phyloP scores from a whole-genome alignment of 768 basidiomycete genomes.

The Holtermanniella nyarrowii region DNA sequence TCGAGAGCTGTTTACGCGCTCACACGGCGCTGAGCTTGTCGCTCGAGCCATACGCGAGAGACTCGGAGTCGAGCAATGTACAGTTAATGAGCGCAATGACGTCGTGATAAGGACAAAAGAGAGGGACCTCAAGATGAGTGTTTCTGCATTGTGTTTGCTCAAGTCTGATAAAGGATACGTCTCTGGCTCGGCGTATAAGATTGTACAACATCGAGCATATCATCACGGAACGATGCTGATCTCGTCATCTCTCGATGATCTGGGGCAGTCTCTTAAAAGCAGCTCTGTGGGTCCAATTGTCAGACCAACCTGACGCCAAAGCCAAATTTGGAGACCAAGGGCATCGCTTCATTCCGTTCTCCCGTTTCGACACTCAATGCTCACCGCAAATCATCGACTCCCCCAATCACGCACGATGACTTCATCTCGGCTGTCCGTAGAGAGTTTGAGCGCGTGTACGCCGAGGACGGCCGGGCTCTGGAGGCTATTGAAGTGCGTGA shows the following conservation, averaged over 20 bases:
- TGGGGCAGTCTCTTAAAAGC: slow-evolving; percentile 57
- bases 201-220: slow-evolving; percentile 78
- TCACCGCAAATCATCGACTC: slow-evolving; percentile 42
- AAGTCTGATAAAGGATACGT: slow-evolving; percentile 48
- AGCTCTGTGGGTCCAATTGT: slow-evolving; percentile 23
- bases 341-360: slow-evolving; percentile 82
- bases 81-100: slow-evolving; percentile 82
- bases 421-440: slow-evolving; percentile 61
- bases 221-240: slow-evolving; percentile 99
- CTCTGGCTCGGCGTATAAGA: slow-evolving; percentile 96
- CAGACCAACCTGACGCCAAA: slow-evolving; percentile 32
- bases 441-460: slow-evolving; percentile 50
- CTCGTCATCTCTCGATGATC: slow-evolving; percentile 58
- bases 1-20: slow-evolving; percentile 65
- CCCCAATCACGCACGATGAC: slow-evolving; percentile 53
- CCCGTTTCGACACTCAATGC: slow-evolving; percentile 68
- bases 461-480: slow-evolving; percentile 3
- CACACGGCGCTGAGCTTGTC: slow-evolving; percentile 64
- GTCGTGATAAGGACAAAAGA: slow-evolving; percentile 54
- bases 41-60: slow-evolving; percentile 60
- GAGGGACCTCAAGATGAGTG: slow-evolving; percentile 73
- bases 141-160: neutral
- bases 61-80: slow-evolving; percentile 61
- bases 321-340: slow-evolving; percentile 71
- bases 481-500: slow-evolving; percentile 45